Base-by-base conservation (phyloP, 148 eudicot species). In the Silene conica region DNA sequence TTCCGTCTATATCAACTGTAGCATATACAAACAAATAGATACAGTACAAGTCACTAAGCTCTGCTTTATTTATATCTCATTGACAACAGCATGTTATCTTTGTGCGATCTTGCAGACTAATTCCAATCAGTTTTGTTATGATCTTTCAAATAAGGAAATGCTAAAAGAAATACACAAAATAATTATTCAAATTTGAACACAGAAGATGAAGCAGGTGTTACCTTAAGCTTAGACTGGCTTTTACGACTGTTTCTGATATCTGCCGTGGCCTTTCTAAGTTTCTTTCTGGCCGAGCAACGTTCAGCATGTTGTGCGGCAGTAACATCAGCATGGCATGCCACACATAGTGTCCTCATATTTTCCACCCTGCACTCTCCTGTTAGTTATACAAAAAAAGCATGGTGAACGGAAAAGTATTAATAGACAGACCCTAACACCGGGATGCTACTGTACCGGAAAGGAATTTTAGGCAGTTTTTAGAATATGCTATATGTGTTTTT, bases 311-410 rank as follows among this genome's bases (percentile, higher is more conserved):
- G 99, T 43, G 90, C 85, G 25, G 88, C 80, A 70, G 97, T 95
- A 63, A 95, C 97, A 82, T 87, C 94, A 81, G 92, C 90, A 79
- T 95, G 99, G 73, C 99, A 95, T 62, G 88, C 89, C 71, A 95
- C 91, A 82, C 99, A 95, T 22, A 95, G 86, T 45, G 99, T 95
- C 82, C 96, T 85, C 94, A 95, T 82, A 83, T 92, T 95, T 79
- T 95, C 97, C 67, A 95, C 76, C 77, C 78, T 89, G 81, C 99
- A 95, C 75, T 95, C 96, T 69, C 99, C 99, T 95, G 87, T 63
- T 69, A 61, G 13, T 73, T 25, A 41, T 38, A 28, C 7, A 80
- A 57, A 63, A 80, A 57, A 63, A 61, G 46, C 19, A 56, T 66
- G 18, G 57, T 65, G 62, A 59, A 59, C 25, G 21, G 23, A 59